Evolutionary conservation across 441 rosid genomes (phyloP), one percentile per base, ranked within the genome.

Genomic region (Populus trichocarpa): DNA sequence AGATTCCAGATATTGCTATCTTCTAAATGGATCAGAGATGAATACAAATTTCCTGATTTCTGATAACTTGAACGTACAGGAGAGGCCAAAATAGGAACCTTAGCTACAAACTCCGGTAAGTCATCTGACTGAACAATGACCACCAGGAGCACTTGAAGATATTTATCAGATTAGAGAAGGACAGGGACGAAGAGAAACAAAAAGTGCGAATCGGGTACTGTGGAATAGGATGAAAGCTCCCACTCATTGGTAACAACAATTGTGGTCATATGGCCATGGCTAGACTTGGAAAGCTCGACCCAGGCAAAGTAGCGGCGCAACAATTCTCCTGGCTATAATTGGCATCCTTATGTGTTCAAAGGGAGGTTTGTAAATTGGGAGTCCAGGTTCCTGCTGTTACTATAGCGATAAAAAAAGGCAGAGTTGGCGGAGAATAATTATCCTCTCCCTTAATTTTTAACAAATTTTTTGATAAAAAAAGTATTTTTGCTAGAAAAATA

Each of bases 351-450:
- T 86, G 86, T 77, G 40, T 89, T 93, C 80, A 95, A 77, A 63
- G 99, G 89, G 71, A 95, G 98, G 83, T 87, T 91, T 23, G 91
- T 89, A 76, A 95, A 87, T 83, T 91, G 99, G 80, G 97, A 89
- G 75, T 97, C 99, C 16, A 97, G 88, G 83, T 97, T 98, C 85
- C 89, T 89, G 88, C 94, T 93, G 68, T 82, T 82, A 69, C 87
- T 25, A 81, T 93, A 93, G 38, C 91, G 90, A 69, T 86, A 36
- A 36, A 36, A 36, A 36, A 36, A 8, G 40, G 40, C 40, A 36
- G 40, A 36, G 40, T 36, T 36, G 40, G 40, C 11, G 40, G 40
- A 36, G 40, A 36, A 36, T 8, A 36, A 36, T 36, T 36, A 36
- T 8, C 40, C 40, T 36, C 40, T 36, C 30, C 30, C 30, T 28